Evolutionary conservation across 805 yeast species (phyloP), one percentile per base, ranked within the genome.

Genomic region (Yamadazyma akitaensis): DNA sequence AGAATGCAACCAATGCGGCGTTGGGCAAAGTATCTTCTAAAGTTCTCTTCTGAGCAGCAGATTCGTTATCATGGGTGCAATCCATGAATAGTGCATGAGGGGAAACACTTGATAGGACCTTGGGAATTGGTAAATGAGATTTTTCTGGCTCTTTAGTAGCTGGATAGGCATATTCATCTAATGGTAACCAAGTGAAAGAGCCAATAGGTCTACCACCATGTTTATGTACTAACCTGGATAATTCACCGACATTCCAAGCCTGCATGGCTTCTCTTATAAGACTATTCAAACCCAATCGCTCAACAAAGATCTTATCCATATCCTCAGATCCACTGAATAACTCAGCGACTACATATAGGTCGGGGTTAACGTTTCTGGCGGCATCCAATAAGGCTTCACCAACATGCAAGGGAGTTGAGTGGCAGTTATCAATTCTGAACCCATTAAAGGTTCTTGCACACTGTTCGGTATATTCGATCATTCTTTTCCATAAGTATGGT

Each of bases 151-250:
- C 73, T 19, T 71, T 54, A 31, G 65, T 66, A 1, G 85, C 81
- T 0, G 90, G 87, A 53, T 82, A 84, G 0, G 92, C 77, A 57
- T 82, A 77, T 47, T 79, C 83, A 57, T 85, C 92, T 57, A 88
- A 70, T 1, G 96, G 92, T 40, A 85, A 68, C 78, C 88, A 86
- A 43, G 82, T 80, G 56, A 86, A 84, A 0, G 97, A 89, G 5
- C 99, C 99, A 62, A 92, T 87, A 31, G 98, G 97, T 54, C 89
- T 75, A 2, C 99, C 99, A 31, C 97, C 98, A 63, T 92, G 96
- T 58, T 83, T 81, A 62, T 92, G 96, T 21, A 92, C 85, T 42
- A 91, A 73, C 48, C 92, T 73, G 2, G 97, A 88, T 28, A 92
- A 75, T 60, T 92, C 98, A 33, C 79, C 83, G 11, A 87, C 94